These are phyloP conservation scores for Centella asiatica DNA, from an alignment of 129 eudicot species.

Conservation along the genomic window DNA sequence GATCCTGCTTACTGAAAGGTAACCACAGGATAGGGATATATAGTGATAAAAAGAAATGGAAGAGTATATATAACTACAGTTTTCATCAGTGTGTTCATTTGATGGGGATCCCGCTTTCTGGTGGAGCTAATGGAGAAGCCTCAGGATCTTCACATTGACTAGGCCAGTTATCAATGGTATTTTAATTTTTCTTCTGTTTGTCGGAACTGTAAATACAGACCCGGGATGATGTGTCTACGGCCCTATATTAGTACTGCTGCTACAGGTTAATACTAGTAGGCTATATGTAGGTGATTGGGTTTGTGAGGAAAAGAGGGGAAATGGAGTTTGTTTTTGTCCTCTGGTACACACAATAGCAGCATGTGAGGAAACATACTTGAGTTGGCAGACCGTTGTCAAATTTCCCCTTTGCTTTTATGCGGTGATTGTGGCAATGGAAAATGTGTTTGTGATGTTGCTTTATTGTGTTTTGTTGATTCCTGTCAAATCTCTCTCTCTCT, in stretches of 20 bases:
- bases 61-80: conserved; percentile 4
- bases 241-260: neutral
- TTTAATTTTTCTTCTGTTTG: conserved; percentile 12
- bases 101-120: conserved; percentile 6
- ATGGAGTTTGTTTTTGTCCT: neutral
- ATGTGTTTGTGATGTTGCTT: conserved; percentile 4
- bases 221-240: conserved; percentile 17
- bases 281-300: neutral
- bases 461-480: no score
- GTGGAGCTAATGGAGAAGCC: conserved; percentile 10
- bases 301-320: neutral
- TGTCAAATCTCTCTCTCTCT: no score
- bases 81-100: conserved; percentile 14
- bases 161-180: conserved; percentile 7
- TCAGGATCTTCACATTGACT: conserved; percentile 13
- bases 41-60: conserved; percentile 7
- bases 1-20: conserved; percentile 22
- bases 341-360: neutral
- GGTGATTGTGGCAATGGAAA: conserved; percentile 5
- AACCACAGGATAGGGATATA: conserved; percentile 19
- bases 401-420: neutral
- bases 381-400: neutral
- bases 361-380: neutral
- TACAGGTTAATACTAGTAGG: neutral
- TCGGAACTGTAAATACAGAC: conserved; percentile 29